phyloP scores from a whole-genome alignment of 441 rosid genomes.

The Kokia cookei region DNA sequence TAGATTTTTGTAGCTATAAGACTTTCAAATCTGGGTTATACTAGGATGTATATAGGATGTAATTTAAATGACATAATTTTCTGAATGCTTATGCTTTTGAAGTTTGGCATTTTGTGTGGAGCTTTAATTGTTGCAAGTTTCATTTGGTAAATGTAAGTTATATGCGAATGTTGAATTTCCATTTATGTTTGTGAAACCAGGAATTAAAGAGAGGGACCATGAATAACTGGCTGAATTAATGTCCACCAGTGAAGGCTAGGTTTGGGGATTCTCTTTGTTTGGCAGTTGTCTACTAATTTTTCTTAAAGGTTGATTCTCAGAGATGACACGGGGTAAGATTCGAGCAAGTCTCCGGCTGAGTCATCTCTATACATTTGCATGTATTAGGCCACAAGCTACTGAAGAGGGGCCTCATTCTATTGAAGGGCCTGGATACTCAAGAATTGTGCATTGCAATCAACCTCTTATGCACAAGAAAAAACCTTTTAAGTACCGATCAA shows the following conservation, averaged over 20 bases:
- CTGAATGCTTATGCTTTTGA: conserved; percentile 12
- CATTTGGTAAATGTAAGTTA: conserved; percentile 1
- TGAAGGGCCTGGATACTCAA: conserved; percentile 64
- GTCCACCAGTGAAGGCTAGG: conserved; percentile 20
- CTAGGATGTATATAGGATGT: neutral
- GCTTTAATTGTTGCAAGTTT: neutral
- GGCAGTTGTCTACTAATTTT: conserved; percentile 12
- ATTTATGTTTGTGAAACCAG: conserved; percentile 20
- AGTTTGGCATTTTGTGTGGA: neutral
- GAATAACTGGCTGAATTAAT: conserved; percentile 5
- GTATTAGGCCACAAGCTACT: conserved; percentile 50
- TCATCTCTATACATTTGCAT: conserved; percentile 76
- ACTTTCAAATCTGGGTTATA: conserved; percentile 10
- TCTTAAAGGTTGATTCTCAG: conserved; percentile 8
- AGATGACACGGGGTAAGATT: conserved; percentile 64
- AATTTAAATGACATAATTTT: conserved; percentile 13
- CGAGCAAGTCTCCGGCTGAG: conserved; percentile 74
- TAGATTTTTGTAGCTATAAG: neutral
- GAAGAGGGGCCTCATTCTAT: conserved; percentile 56
- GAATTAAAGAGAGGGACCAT: conserved; percentile 16
- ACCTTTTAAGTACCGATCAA: conserved; percentile 70
- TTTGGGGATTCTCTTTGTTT: conserved; percentile 14
- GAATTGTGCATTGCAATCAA: conserved; percentile 75
- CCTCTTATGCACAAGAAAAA: conserved; percentile 70
- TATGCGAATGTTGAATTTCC: conserved; percentile 6